Conservation (phyloP, 2,329 filamentous ascomycete species). For the Plenodomus lindquistii region DNA sequence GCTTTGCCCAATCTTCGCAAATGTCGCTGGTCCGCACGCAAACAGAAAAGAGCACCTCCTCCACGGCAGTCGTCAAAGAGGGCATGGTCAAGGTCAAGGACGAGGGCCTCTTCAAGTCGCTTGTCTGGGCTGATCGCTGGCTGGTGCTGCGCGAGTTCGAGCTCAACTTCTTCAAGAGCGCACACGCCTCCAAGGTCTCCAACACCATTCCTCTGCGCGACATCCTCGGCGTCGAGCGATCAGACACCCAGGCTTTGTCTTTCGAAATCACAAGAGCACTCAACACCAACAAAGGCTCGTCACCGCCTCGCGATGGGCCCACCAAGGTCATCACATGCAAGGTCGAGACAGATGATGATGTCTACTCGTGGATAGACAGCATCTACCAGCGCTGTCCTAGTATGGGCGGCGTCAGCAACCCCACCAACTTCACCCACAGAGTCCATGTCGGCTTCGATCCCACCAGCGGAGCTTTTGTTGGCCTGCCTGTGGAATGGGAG, state of each 20-base stretch:
- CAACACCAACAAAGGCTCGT: constrained; percentile 60
- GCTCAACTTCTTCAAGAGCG: constrained; percentile 91
- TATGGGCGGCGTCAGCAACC: constrained; percentile 98
- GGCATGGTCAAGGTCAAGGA: constrained; percentile 88
- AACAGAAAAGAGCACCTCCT: constrained; percentile 45
- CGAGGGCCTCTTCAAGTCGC: constrained; percentile 79
- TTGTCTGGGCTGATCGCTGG: constrained; percentile 88
- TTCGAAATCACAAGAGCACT: constrained; percentile 86
- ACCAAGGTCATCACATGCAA: constrained; percentile 87
- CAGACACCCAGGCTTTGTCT: constrained; percentile 87
- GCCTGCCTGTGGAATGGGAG: constrained; percentile 94
- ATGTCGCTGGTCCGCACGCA: constrained; percentile 48
- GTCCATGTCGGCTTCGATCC: constrained; percentile 98
- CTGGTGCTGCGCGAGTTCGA: constrained; percentile 90
- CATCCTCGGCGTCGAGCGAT: constrained; percentile 85
- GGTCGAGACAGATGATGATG: constrained; percentile 92
- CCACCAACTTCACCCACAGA: constrained; percentile 95
- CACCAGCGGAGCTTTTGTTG: constrained; percentile 91
- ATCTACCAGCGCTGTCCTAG: constrained; percentile 96
- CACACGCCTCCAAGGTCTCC: constrained; percentile 79
- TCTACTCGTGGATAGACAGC: constrained; percentile 98
- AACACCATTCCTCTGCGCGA: constrained; percentile 84
- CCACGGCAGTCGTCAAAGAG: constrained; percentile 55
- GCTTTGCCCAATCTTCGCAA: constrained; percentile 41
- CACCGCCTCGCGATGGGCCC: constrained; percentile 77